Evolutionary conservation across 345 rosid genomes (phyloP), one percentile per base, ranked within the genome.

Genomic region (Kandelia obovata): DNA sequence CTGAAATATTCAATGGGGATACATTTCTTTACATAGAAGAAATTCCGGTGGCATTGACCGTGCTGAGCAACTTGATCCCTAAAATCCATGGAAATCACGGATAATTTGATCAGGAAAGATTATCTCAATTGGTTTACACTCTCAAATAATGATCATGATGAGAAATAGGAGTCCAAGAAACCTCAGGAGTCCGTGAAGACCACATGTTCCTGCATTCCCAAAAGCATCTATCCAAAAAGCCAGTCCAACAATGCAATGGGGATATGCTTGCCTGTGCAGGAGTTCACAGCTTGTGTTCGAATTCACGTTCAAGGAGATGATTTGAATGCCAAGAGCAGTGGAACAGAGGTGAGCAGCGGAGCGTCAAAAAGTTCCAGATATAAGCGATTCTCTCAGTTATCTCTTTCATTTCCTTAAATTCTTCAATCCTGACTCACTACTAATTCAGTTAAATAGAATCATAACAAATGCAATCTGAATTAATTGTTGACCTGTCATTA

Each of bases 1-100:
- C 86, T 0, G 94, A 88, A 82, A 78, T 39, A 84, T 89, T 65
- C 84, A 82, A 57, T 82, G 96, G 91, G 91, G 76, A 62, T 81
- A 71, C 79, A 79, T 83, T 58, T 83, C 82, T 74, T 76, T 84
- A 2, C 83, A 72, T 20, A 80, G 74, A 73, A 82, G 68, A 61
- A 58, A 72, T 53, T 77, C 82, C 3, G 64, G 70, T 64, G 75
- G 76, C 21, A 53, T 61, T 55, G 80, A 77, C 27, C 69, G 57
- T 32, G 20, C 66, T 58, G 71, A 64, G 65, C 69, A 75, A 76
- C 27, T 70, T 61, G 1, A 65, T 68, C 49, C 19, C 67, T 66
- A 81, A 77, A 74, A 81, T 60, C 65, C 85, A 37, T 26, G 88
- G 78, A 30, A 85, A 61, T n/a, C 61, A 71, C 73, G 6, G 77